Evolutionary conservation across 2,329 filamentous ascomycete species (phyloP).

Genomic region (Emmonsiellopsis sp.): DNA sequence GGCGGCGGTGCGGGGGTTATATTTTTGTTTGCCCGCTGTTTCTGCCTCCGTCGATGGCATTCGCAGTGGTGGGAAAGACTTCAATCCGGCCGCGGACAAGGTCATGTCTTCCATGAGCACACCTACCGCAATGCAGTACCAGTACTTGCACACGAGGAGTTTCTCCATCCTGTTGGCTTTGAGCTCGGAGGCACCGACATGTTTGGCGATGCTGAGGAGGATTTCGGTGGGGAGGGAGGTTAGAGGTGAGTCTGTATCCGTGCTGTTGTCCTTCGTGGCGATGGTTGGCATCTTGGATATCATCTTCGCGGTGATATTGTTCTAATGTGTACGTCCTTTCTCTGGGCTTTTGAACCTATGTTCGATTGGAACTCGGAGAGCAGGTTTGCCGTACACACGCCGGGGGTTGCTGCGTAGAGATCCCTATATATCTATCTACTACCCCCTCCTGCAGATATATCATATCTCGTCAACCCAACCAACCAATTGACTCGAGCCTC

Average conservation of each 20-base stretch:
- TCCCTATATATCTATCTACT: too few species aligned
- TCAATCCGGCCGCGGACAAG: conserved; percentile 1
- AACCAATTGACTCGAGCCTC: too few species aligned
- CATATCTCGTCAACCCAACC: too few species aligned
- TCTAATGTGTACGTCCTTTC: too few species aligned
- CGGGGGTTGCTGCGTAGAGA: too few species aligned
- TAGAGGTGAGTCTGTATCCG: background rate
- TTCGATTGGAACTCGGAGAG: too few species aligned
- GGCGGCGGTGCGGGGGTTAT: too few species aligned
- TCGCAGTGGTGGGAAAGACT: conserved; percentile 1
- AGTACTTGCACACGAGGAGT: conserved; percentile 2
- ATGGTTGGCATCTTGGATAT: background rate
- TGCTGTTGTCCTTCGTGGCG: background rate
- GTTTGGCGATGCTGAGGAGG: background rate
- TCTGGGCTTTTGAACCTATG: too few species aligned
- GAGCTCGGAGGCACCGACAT: conserved; percentile 1
- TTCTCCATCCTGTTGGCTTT: background rate
- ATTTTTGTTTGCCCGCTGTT: background rate
- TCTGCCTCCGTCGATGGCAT: background rate
- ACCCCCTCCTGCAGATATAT: too few species aligned
- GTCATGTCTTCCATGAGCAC: conserved; percentile 3
- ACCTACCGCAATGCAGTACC: background rate
- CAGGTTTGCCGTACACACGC: too few species aligned
- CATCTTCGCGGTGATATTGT: too few species aligned
- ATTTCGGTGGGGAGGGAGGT: conserved; percentile 2